A percentile compares a stretch with the other conserved stretches of the same genome.
phyloP scores from a whole-genome alignment of 2,329 filamentous ascomycete species.

The Aspergillus costaricaensis region DNA sequence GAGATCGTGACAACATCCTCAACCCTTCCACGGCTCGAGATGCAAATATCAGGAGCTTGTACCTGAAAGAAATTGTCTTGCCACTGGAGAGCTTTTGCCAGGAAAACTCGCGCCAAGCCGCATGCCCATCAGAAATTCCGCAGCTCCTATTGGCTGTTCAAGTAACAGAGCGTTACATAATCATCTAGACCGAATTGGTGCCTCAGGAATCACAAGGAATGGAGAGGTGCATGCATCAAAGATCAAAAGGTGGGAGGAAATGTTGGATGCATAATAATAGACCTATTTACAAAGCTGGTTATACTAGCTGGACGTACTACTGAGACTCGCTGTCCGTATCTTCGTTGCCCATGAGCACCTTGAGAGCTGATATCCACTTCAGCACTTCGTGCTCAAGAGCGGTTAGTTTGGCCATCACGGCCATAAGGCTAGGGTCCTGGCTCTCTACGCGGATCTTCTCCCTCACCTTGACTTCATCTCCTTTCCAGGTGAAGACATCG shows the following conservation, averaged over 20 bases:
- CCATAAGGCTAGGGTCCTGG: conserved; percentile 83
- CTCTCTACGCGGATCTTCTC: conserved; percentile 90
- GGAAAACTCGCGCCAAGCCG: conserved; percentile 35
- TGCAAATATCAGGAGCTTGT: conserved; percentile 11
- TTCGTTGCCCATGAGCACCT: conserved; percentile 73
- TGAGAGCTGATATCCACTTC: conserved; percentile 70
- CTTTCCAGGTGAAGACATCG: conserved; percentile 68
- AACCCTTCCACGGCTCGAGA: conserved; percentile 16
- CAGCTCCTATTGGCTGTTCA: conserved; percentile 30
- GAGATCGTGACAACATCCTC: conserved; percentile 40
- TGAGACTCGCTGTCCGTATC: conserved; percentile 43
- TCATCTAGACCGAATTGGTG: not conserved
- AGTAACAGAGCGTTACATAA: not conserved
- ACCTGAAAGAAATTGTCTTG: conserved; percentile 17
- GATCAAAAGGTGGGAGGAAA: not conserved
- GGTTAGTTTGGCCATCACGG: conserved; percentile 77
- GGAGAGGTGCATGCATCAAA: not conserved
- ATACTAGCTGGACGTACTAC: not conserved
- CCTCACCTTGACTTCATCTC: conserved; percentile 76
- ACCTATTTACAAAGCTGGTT: not conserved
- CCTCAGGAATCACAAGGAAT: not conserved
- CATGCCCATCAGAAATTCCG: conserved; percentile 27
- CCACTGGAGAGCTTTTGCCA: conserved; percentile 22
- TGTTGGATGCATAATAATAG: not conserved
- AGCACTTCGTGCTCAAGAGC: conserved; percentile 73